Evolutionary conservation across 768 basidiomycete species (phyloP), one percentile per base, ranked within the genome.

Genomic region (Gyrodon lividus): DNA sequence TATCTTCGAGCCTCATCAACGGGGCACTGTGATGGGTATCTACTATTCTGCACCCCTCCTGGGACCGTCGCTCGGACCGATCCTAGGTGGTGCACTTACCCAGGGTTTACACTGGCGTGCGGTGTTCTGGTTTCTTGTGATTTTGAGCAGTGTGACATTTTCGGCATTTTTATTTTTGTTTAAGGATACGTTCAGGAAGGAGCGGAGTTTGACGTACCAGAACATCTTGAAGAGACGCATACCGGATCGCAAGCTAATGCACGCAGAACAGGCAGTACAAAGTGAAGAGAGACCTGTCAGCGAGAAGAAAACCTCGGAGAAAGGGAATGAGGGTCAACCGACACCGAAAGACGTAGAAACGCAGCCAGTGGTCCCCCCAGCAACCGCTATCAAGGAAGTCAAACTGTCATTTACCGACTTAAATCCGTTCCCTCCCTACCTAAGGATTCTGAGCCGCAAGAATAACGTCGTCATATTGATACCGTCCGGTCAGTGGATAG

Each of bases 161-260:
- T 34, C 80, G 19, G 70, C 76, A 14, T 90, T 91, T 66, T 51
- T 88, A 28, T 64, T 85, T n/a, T 70, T 85, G 61, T 90, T 93
- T 74, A 79, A 78, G 48, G 92, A 97, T 62, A 92, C 91, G 0
- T 95, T 89, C 71, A 79, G 93, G 28, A 76, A 77, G 54, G 90
- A 95, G 60, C 83, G 94, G 33, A 94, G 92, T 50, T 68, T 87
- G 14, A 76, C 82, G 1, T 96, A 95, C 65, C 90, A 92, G 61
- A 75, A 75, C 8, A 80, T 85, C 0, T 66, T 89, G 43, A 77
- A 74, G 55, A 71, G 70, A 30, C 74, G 74, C 6, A 44, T 72
- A 12, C 68, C 65, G 16, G 65, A 64, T 17, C 58, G 49, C 24
- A 55, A 53, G 43, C 17, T 26, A 4, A 17, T 5, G 5, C 51